Evolutionary conservation across 306 rosid species (phyloP).

Genomic region (Bauhinia variegata): DNA sequence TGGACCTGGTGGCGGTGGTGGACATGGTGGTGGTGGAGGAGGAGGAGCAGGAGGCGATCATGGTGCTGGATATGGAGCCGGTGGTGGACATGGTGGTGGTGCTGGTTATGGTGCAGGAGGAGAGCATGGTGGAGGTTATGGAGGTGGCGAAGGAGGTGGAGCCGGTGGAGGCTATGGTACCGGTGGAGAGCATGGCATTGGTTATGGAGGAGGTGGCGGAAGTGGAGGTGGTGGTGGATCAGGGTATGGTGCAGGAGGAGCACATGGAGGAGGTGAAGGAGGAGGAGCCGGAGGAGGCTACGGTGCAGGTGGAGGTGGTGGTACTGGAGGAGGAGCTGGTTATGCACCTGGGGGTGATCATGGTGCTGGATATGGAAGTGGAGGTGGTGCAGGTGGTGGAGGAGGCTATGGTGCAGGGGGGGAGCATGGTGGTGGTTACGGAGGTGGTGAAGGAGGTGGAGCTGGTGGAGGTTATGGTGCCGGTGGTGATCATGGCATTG

Average conservation of each 20-base stretch:
- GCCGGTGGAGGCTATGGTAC: conserved; percentile 53
- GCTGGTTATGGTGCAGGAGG: conserved; percentile 40
- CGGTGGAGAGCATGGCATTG: conserved; percentile 27
- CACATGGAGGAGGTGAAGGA: conserved; percentile 6
- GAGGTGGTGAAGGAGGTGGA: conserved; percentile 38
- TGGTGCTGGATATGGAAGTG: conserved; percentile 40
- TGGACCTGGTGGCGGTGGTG: conserved; percentile 36
- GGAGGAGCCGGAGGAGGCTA: not conserved
- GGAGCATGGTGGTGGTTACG: conserved; percentile 32
- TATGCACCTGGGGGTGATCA: conserved; percentile 31
- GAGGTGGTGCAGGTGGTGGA: conserved; percentile 32
- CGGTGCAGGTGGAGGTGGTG: conserved; percentile 40
- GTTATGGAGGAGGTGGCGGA: conserved; percentile 31
- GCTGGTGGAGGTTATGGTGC: too few species aligned
- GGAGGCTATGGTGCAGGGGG: conserved; percentile 26
- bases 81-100: conserved; percentile 32
- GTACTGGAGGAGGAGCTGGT: conserved; percentile 43
- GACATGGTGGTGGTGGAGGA: conserved; percentile 35
- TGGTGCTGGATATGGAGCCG: conserved; percentile 33
- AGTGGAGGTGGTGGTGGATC: conserved; percentile 30
- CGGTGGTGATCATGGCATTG: conserved; percentile 27
- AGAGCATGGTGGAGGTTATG: conserved; percentile 28
- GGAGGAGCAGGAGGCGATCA: conserved; percentile 44
- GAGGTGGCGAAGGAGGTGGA: conserved; percentile 37
- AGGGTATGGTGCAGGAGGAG: conserved; percentile 25